Evolutionary conservation across 768 basidiomycete genomes (phyloP).

Genomic region (Boletus vermiculosoides): DNA sequence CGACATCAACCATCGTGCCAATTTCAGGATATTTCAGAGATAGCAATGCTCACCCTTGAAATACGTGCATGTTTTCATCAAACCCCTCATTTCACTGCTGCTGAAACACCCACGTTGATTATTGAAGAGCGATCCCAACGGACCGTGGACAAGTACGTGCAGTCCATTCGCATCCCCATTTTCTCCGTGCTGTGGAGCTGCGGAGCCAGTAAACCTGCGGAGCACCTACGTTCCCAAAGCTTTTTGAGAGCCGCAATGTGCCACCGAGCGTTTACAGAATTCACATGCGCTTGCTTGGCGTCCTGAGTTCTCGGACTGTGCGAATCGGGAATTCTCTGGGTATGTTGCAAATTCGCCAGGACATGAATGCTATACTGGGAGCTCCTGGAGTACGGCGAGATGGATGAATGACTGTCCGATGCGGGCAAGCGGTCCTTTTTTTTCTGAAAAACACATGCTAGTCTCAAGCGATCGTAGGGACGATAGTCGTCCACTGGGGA

Average conservation of each 20-base stretch:
- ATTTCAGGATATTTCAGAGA: not conserved
- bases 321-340: not conserved
- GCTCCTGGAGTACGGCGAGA: not conserved
- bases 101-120: not conserved
- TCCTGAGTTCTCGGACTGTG: not conserved
- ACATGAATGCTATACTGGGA: not conserved
- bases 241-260: too few relatives aligned
- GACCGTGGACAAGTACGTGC: not conserved
- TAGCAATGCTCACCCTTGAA: not conserved
- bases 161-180: too few relatives aligned
- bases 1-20: not conserved
- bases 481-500: too few relatives aligned
- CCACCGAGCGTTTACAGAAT: not conserved
- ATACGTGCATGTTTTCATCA: not conserved
- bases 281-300: not conserved
- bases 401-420: not conserved
- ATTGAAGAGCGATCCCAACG: not conserved
- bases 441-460: not conserved
- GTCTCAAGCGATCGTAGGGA: not conserved
- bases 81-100: not conserved
- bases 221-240: not conserved
- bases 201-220: not conserved
- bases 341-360: not conserved
- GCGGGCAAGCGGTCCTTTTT: not conserved
- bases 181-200: not conserved